Conservation (phyloP, 1,284 basidiomycete genomes). For the Acaromyces ingoldii region DNA sequence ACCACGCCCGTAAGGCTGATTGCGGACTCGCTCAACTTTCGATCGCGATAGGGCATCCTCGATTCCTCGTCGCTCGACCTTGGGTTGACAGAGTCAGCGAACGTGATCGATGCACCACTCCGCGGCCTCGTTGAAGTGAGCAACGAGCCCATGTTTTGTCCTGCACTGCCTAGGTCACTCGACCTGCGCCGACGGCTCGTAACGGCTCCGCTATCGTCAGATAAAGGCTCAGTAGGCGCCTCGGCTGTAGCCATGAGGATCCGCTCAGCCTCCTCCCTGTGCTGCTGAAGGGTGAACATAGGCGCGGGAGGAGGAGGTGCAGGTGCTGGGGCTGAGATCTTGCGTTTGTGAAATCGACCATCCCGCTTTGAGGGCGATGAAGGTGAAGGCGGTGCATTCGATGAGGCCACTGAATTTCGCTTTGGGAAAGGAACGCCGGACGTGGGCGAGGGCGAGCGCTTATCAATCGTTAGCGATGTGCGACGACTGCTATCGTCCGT, state of each 20-base stretch:
- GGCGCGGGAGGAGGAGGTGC: no score
- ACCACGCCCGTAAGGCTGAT: slow-evolving; percentile 36
- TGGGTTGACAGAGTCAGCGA: slow-evolving; percentile 29
- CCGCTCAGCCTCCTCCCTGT: slow-evolving; percentile 26
- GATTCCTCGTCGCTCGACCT: slow-evolving; percentile 19
- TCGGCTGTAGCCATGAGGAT: slow-evolving; percentile 16
- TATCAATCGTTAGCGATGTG: not conserved
- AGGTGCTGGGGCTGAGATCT: no score
- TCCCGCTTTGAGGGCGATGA: not conserved
- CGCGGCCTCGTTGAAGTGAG: not conserved
- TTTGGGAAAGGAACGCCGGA: not conserved
- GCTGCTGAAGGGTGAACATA: slow-evolving; percentile 20
- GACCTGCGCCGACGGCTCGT: slow-evolving; percentile 19
- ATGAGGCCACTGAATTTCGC: not conserved
- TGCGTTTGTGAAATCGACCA: not conserved
- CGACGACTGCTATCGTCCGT: slow-evolving; percentile 13
- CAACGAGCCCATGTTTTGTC: not conserved
- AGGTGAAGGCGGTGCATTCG: no score
- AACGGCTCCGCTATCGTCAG: slow-evolving; percentile 8
- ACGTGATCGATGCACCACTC: slow-evolving; percentile 26
- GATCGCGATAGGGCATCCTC: slow-evolving; percentile 36
- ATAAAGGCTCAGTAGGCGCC: not conserved
- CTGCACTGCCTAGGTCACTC: slow-evolving; percentile 11
- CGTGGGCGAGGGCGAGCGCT: not conserved
- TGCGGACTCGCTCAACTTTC: slow-evolving; percentile 41